These are phyloP conservation scores for Macrocystidia cucumis DNA, from an alignment of 1,284 basidiomycete genomes.

Conservation along the genomic window DNA sequence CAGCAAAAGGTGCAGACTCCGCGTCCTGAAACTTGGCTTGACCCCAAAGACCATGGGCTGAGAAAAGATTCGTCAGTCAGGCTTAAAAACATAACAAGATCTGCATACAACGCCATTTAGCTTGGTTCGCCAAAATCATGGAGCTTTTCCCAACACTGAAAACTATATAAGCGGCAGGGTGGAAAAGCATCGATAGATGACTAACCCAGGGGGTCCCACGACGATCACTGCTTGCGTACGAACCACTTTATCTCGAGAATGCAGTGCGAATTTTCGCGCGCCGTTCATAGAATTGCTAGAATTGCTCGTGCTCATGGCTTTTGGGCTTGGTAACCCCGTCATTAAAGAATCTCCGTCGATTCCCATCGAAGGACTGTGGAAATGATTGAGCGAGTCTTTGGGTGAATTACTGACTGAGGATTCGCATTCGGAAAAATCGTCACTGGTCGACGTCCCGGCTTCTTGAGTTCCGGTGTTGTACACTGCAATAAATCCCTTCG, in stretches of 20 bases:
- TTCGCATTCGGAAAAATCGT: slow-evolving; percentile 24
- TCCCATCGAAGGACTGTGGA: slow-evolving; percentile 14
- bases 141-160: slow-evolving; percentile 64
- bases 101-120: slow-evolving; percentile 56
- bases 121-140: slow-evolving; percentile 57
- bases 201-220: slow-evolving; percentile 56
- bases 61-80: slow-evolving; percentile 4
- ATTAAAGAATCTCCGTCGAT: slow-evolving; percentile 14
- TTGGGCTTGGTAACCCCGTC: too few relatives aligned
- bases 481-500: slow-evolving; percentile 30
- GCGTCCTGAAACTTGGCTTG: slow-evolving; percentile 63
- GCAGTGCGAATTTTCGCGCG: slow-evolving; percentile 35
- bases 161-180: neutral
- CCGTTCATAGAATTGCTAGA: slow-evolving; percentile 27
- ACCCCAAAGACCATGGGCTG: slow-evolving; percentile 67
- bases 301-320: slow-evolving; percentile 24
- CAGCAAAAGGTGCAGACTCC: slow-evolving; percentile 59
- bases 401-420: slow-evolving; percentile 12
- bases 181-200: neutral
- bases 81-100: slow-evolving; percentile 3
- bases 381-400: slow-evolving; percentile 11
- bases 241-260: slow-evolving; percentile 28
- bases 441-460: slow-evolving; percentile 31
- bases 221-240: slow-evolving; percentile 56
- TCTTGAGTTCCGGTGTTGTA: slow-evolving; percentile 29